Base-by-base conservation (phyloP, 1,284 basidiomycete genomes). In the Caloboletus inedulis region DNA sequence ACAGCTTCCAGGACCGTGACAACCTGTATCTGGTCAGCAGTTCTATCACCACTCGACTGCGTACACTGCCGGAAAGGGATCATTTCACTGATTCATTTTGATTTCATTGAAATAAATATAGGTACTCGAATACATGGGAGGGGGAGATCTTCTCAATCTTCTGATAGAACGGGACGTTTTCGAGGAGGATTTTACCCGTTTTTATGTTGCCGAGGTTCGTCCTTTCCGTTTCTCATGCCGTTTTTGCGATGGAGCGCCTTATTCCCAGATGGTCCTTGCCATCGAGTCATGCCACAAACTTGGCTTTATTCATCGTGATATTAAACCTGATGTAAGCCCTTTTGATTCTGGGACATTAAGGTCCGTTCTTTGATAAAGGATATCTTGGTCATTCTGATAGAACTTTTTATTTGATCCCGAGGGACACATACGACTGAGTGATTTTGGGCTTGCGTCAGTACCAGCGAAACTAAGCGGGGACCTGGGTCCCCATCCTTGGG, bases 271-370 rank as follows among this genome's bases (percentile, higher is more conserved):
- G 95, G 80, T 98, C 53, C 82, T 98, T n/a, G 91, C 93, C 14
- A 89, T 98, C 58, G 89, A 96, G 70, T 88, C 90, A 60, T 95
- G 93, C 65, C 96, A 98, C 74, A 86, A 85, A 65, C 85, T 93
- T 60, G 95, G 95, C 3, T 98, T 96, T 75, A 97, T 98, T 62
- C 95, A 98, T 74, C 85, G 95, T 50, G 95, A 98, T 75, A 96
- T 98, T 74, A 96, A 96, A 74, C 93, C 93, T 57, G 90, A 93
- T 73, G 87, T 90, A 69, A 69, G 85, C 74, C 51, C 49, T 56
- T 52, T 61, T 61, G 59, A 63, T 60, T 64, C 57, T 59, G 59
- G 47, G 47, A 63, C 58, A 65, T 62, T 60, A 69, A 69, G 62
- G 68, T 52, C 66, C 64, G 49, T 55, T 59, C 43, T 62, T 57